A percentile compares a stretch with the other conserved stretches of the same genome.
Evolutionary conservation across 148 eudicot genomes (phyloP).

Genomic region (Rhododendron ferrugineum): DNA sequence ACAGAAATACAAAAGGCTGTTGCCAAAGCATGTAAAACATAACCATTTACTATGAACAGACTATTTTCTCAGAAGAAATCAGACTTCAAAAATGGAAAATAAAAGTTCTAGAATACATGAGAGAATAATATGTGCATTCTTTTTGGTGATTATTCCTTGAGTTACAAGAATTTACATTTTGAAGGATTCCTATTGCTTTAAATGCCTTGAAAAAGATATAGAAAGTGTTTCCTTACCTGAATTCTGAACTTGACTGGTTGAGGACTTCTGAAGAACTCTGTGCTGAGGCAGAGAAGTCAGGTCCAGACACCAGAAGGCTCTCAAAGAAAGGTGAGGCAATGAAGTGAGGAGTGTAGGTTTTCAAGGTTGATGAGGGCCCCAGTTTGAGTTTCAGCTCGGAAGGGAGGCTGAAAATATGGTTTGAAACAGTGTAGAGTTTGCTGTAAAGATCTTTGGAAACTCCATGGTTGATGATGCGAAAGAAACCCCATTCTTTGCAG

Average conservation of each 20-base stretch:
- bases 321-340: slow-evolving; percentile 83
- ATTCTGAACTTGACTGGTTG: slow-evolving; percentile 36
- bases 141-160: background rate
- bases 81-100: background rate
- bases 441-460: slow-evolving; percentile 40
- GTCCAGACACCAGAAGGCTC: slow-evolving; percentile 60
- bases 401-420: slow-evolving; percentile 47
- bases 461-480: slow-evolving; percentile 65
- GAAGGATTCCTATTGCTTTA: background rate
- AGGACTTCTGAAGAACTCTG: slow-evolving; percentile 39
- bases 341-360: slow-evolving; percentile 67
- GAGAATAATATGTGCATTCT: background rate
- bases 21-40: background rate
- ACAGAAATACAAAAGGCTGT: background rate
- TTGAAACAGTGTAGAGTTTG: slow-evolving; percentile 36
- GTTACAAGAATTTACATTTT: background rate
- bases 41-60: background rate
- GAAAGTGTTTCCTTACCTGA: slow-evolving; percentile 36
- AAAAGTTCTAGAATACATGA: background rate
- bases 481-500: slow-evolving; percentile 76
- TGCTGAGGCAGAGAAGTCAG: slow-evolving; percentile 64
- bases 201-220: background rate
- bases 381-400: slow-evolving; percentile 49
- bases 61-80: background rate
- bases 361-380: slow-evolving; percentile 52